These are phyloP conservation scores for Hirsutella minnesotensis DNA, from an alignment of 2,329 filamentous ascomycete genomes.

Conservation along the genomic window DNA sequence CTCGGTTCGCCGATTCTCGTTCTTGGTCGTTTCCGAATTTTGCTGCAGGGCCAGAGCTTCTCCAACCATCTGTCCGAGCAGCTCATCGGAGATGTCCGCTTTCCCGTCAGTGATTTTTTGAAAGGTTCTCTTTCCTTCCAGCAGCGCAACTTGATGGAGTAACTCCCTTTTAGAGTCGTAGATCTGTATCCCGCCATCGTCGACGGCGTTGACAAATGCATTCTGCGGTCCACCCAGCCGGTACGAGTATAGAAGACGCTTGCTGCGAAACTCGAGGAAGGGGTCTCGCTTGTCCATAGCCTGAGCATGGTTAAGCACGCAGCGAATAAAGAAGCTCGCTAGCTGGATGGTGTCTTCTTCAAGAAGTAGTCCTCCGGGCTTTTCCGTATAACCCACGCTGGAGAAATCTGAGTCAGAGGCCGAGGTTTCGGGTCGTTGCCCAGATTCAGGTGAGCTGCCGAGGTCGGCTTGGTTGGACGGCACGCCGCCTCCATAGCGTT, in stretches of 20 bases:
- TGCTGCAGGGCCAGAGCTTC: too few relatives aligned
- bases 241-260: not conserved
- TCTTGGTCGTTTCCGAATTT: too few relatives aligned
- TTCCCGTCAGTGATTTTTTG: too few relatives aligned
- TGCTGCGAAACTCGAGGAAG: not conserved
- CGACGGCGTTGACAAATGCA: not conserved
- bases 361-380: not conserved
- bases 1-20: too few relatives aligned
- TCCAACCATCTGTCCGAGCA: too few relatives aligned
- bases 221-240: not conserved
- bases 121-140: too few relatives aligned
- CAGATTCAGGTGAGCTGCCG: not conserved
- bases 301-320: not conserved
- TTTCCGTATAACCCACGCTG: not conserved
- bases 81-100: too few relatives aligned
- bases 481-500: not conserved
- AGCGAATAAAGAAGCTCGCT: not conserved
- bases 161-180: not conserved
- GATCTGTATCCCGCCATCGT: not conserved
- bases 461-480: not conserved
- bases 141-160: too few relatives aligned
- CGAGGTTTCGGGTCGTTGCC: not conserved
- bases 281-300: not conserved
- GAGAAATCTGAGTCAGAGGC: not conserved
- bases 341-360: not conserved